Evolutionary conservation across 2,329 filamentous ascomycete species (phyloP).

Genomic region (Hymenoscyphus occultus): DNA sequence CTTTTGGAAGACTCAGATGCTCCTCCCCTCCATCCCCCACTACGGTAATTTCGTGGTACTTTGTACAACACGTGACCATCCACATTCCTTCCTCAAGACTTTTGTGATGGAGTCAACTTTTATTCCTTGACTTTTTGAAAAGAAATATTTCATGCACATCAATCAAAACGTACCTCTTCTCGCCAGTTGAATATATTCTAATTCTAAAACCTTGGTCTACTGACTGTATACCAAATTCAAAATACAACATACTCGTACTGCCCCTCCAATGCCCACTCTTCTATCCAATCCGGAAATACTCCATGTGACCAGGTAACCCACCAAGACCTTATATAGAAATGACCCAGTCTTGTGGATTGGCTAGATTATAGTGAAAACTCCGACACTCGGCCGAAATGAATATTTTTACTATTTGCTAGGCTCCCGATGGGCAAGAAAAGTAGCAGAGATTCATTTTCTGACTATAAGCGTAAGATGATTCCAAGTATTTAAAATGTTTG

Average conservation of each 20-base stretch:
- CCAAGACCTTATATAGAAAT: background rate
- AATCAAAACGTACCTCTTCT: too few relatives aligned
- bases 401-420: background rate
- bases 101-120: background rate
- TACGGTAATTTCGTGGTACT: conserved; percentile 1
- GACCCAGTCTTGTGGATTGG: background rate
- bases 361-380: background rate
- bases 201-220: too few relatives aligned
- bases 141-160: background rate
- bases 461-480: too few relatives aligned
- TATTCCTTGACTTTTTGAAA: background rate
- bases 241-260: too few relatives aligned
- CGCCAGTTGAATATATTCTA: too few relatives aligned
- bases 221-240: too few relatives aligned
- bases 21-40: background rate
- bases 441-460: background rate
- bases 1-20: background rate
- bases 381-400: background rate
- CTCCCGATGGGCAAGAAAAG: background rate
- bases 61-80: background rate
- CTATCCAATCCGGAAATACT: background rate
- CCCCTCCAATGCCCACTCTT: too few relatives aligned
- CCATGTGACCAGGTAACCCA: background rate
- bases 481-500: background rate
- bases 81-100: background rate